These are phyloP conservation scores for Tetrapyrgos nigripes DNA, from an alignment of 1,284 basidiomycete genomes.

Conservation along the genomic window DNA sequence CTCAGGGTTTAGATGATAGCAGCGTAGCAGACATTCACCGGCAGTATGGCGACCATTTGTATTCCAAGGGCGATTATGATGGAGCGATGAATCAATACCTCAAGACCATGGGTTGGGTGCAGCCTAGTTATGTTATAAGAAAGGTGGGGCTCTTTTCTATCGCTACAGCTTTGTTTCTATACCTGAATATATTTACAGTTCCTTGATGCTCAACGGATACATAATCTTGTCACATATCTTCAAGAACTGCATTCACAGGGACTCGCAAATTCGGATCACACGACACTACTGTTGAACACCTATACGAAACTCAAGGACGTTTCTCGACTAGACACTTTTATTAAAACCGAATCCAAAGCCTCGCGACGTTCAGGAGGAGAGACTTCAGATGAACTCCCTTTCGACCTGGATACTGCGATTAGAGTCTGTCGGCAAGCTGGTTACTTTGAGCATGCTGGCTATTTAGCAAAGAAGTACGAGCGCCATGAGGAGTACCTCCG, in stretches of 20 bases:
- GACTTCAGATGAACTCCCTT: constrained; percentile 78
- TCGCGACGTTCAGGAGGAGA: constrained; percentile 31
- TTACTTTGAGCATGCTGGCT: constrained; percentile 94
- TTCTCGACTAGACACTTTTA: constrained; percentile 87
- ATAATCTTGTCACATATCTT: constrained; percentile 93
- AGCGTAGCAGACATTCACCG: constrained; percentile 87
- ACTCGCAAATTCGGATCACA: constrained; percentile 96
- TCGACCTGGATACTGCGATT: constrained; percentile 97
- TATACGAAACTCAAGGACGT: constrained; percentile 98
- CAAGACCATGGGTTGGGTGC: constrained; percentile 87
- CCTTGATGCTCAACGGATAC: constrained; percentile 94
- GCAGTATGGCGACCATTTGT: constrained; percentile 93
- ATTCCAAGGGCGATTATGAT: constrained; percentile 92
- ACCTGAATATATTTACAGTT: constrained; percentile 60
- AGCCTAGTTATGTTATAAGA: constrained; percentile 96
- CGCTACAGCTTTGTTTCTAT: neutral
- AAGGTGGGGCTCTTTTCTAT: constrained; percentile 64
- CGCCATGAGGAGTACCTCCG: constrained; percentile 93
- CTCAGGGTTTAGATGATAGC: constrained; percentile 72
- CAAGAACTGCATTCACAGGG: constrained; percentile 93
- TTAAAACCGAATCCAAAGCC: constrained; percentile 79
- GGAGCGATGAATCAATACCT: constrained; percentile 93
- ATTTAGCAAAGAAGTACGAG: constrained; percentile 91
- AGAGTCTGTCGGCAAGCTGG: constrained; percentile 96
- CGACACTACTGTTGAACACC: constrained; percentile 93